Percentiles rank a stretch among this genome's conserved stretches.
phyloP scores from a whole-genome alignment of 768 basidiomycete genomes.

The Pleurotus platypus region DNA sequence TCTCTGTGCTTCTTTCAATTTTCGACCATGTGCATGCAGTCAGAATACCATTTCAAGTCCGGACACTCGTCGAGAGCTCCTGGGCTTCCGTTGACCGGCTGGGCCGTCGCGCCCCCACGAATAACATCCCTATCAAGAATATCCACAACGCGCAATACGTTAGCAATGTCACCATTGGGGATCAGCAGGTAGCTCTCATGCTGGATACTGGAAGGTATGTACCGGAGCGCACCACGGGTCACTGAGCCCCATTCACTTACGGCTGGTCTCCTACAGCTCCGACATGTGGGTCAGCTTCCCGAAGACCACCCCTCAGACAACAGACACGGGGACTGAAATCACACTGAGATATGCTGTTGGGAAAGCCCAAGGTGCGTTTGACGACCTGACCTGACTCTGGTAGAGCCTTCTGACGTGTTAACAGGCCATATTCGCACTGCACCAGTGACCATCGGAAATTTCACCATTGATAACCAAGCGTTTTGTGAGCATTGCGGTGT shows the following conservation, averaged over 20 bases:
- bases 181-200: constrained; percentile 52
- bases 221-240: not conserved
- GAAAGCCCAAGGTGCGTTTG: constrained; percentile 46
- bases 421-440: constrained; percentile 58
- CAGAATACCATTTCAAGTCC: constrained; percentile 11
- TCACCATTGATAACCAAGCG: constrained; percentile 60
- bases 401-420: not conserved
- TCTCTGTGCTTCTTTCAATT: constrained; percentile 9
- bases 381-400: constrained; percentile 7
- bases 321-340: constrained; percentile 52
- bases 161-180: constrained; percentile 66
- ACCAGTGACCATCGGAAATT: constrained; percentile 49
- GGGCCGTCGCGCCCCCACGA: constrained; percentile 10
- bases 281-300: constrained; percentile 70
- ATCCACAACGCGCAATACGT: constrained; percentile 74
- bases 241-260: not conserved
- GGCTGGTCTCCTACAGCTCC: constrained; percentile 40
- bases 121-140: constrained; percentile 49
- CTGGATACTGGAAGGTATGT: constrained; percentile 76
- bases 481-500: constrained; percentile 43
- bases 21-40: constrained; percentile 8
- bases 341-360: constrained; percentile 71
- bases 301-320: constrained; percentile 41
- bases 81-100: constrained; percentile 1
- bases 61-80: not conserved